These are phyloP conservation scores for Colletotrichum sansevieriae DNA, from an alignment of 2,329 filamentous ascomycete genomes.

Conservation along the genomic window DNA sequence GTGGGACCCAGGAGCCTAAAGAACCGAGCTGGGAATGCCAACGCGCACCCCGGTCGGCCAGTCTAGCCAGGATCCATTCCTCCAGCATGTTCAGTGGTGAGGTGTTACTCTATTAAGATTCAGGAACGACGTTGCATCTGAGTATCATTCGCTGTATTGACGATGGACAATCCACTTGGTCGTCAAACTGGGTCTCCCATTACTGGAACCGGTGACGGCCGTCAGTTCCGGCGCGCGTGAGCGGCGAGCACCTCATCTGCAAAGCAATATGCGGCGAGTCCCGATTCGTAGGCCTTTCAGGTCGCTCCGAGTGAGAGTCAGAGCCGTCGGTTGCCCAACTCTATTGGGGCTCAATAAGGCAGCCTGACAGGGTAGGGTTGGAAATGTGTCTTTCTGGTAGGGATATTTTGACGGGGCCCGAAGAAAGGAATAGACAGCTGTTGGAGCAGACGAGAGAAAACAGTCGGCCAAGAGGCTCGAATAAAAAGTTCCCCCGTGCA, in stretches of 20 bases:
- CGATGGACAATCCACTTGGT: background rate
- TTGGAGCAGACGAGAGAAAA: constrained; percentile 16
- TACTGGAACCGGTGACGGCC: constrained; percentile 6
- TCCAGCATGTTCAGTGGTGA: constrained; percentile 12
- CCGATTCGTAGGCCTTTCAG: constrained; percentile 14
- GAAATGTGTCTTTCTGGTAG: constrained; percentile 16
- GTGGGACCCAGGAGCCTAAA: constrained; percentile 40
- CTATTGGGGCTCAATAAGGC: constrained; percentile 30
- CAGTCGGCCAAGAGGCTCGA: constrained; percentile 15
- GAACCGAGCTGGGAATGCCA: constrained; percentile 38
- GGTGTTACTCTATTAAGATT: background rate
- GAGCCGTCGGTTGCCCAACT: constrained; percentile 15
- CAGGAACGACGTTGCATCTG: constrained; percentile 2
- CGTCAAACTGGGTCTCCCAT: background rate
- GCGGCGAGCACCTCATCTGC: constrained; percentile 21
- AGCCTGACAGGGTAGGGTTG: constrained; percentile 28
- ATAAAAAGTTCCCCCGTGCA: constrained; percentile 31
- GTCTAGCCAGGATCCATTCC: constrained; percentile 30
- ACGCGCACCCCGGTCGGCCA: constrained; percentile 32
- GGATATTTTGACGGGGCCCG: constrained; percentile 2
- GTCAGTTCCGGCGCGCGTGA: background rate
- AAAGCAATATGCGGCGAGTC: constrained; percentile 9
- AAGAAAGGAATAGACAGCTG: constrained; percentile 1
- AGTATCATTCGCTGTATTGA: background rate
- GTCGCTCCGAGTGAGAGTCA: constrained; percentile 36